Evolutionary conservation across 2,329 filamentous ascomycete genomes (phyloP).

Genomic region (Bipolaris sorokiniana): DNA sequence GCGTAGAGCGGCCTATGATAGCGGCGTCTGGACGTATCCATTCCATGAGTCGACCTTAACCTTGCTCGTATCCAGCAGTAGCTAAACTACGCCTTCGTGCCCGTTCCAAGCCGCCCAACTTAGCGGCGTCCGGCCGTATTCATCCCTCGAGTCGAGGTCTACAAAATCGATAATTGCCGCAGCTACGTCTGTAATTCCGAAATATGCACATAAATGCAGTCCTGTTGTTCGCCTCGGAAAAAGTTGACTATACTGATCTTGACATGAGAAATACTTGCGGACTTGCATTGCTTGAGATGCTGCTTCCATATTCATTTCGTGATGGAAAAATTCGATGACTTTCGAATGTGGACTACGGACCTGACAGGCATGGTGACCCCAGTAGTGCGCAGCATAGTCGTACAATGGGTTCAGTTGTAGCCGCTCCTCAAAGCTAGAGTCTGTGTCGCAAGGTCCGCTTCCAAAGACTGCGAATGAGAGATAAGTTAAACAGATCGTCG

Average conservation of each 20-base stretch:
- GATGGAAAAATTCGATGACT: no score
- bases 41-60: neutral
- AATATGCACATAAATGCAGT: neutral
- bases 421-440: constrained; percentile 22
- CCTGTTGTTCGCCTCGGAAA: neutral
- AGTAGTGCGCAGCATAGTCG: constrained; percentile 38
- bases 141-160: neutral
- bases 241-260: neutral
- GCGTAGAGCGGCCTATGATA: neutral
- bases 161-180: no score
- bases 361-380: constrained; percentile 28
- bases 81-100: neutral
- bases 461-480: constrained; percentile 33
- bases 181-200: no score
- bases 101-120: no score
- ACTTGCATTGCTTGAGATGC: no score
- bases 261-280: neutral
- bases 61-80: neutral
- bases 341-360: no score
- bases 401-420: constrained; percentile 27
- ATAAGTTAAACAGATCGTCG: constrained; percentile 37
- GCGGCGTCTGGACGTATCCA: neutral
- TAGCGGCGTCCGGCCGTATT: neutral
- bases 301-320: no score
- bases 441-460: constrained; percentile 15